A percentile compares a stretch with the other conserved stretches of the same genome.
Evolutionary conservation across 139 green algal genomes (phyloP).

Genomic region (Spirogloea muscicola): DNA sequence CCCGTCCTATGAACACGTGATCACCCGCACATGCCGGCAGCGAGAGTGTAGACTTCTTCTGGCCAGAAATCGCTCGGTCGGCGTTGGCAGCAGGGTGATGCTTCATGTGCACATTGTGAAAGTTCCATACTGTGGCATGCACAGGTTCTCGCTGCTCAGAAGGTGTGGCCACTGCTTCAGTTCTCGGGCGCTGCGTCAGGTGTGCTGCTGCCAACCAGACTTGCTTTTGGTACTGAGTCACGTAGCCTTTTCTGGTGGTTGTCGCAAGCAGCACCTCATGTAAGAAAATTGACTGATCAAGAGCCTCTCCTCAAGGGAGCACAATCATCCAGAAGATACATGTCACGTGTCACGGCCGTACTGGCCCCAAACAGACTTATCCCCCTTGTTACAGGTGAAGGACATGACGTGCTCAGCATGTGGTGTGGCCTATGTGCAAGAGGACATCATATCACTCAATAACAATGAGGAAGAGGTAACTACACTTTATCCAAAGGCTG

Average conservation of each 20-base stretch:
- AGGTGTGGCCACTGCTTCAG: constrained; percentile 20
- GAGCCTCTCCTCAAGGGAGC: background rate
- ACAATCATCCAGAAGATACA: background rate
- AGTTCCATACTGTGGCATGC: background rate
- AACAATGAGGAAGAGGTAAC: background rate
- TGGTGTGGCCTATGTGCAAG: background rate
- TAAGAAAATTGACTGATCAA: background rate
- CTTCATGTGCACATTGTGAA: background rate
- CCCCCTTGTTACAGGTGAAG: background rate
- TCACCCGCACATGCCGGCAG: too few species aligned
- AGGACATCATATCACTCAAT: background rate
- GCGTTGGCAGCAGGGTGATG: background rate
- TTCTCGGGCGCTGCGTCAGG: constrained; percentile 5
- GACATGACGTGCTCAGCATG: background rate
- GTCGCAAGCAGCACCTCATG: background rate
- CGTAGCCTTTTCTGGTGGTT: background rate
- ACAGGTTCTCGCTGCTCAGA: background rate
- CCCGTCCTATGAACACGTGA: background rate
- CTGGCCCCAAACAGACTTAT: background rate
- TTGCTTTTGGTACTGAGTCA: background rate
- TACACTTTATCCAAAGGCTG: too few species aligned
- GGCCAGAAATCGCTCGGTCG: background rate
- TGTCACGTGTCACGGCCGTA: background rate
- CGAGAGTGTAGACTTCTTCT: background rate
- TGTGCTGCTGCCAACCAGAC: background rate